Evolutionary conservation across 1,284 basidiomycete genomes (phyloP).

Genomic region (Amylostereum chailletii): DNA sequence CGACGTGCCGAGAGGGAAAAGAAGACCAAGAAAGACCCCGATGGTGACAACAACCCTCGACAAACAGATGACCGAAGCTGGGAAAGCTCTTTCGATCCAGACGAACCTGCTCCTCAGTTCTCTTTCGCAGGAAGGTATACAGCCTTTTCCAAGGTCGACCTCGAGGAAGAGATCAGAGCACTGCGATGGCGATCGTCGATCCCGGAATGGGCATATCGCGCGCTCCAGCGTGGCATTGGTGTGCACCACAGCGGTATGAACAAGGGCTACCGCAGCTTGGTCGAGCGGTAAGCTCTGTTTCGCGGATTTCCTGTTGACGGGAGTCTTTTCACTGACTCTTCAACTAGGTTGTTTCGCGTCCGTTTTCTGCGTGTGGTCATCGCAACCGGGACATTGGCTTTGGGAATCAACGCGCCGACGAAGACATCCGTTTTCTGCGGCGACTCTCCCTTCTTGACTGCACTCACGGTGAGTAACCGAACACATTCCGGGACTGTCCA

Average conservation of each 20-base stretch:
- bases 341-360: conserved; percentile 43
- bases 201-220: conserved; percentile 34
- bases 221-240: conserved; percentile 51
- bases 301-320: neutral
- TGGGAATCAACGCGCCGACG: conserved; percentile 68
- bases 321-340: neutral
- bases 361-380: conserved; percentile 58
- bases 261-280: conserved; percentile 45
- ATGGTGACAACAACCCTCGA: conserved; percentile 17
- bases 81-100: conserved; percentile 49
- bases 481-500: neutral
- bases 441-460: conserved; percentile 58
- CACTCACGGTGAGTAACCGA: conserved; percentile 40
- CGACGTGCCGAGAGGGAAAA: conserved; percentile 27
- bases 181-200: conserved; percentile 29
- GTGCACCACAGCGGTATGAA: conserved; percentile 68
- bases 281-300: conserved; percentile 42
- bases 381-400: conserved; percentile 57
- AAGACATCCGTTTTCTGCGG: conserved; percentile 61
- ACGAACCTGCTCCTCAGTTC: conserved; percentile 48
- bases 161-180: conserved; percentile 38
- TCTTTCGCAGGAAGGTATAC: conserved; percentile 40
- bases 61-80: conserved; percentile 26
- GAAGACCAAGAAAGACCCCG: conserved; percentile 31
- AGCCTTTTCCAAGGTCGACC: conserved; percentile 35